Evolutionary conservation across 352 stramenopile species (phyloP).

Genomic region (Phytophthora melonis): DNA sequence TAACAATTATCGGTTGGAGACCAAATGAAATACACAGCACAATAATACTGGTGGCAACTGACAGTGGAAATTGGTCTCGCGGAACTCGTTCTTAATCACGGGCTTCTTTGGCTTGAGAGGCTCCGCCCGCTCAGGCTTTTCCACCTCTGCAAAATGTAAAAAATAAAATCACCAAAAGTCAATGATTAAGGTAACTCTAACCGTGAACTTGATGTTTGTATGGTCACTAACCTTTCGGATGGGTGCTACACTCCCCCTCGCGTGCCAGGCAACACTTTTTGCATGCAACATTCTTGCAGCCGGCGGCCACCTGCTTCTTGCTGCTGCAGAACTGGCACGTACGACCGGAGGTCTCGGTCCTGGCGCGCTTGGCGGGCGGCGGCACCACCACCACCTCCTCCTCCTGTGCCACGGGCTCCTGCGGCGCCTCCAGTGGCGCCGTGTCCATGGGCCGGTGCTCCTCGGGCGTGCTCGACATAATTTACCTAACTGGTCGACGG

Average conservation of each 20-base stretch:
- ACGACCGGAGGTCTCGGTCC: slow-evolving; percentile 23
- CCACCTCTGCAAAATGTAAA: slow-evolving; percentile 25
- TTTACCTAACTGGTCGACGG: slow-evolving; percentile 3
- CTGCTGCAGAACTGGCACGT: slow-evolving; percentile 54
- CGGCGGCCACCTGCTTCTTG: slow-evolving; percentile 53
- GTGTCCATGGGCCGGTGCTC: background rate
- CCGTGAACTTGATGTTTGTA: slow-evolving; percentile 21
- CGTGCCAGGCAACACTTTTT: slow-evolving; percentile 77
- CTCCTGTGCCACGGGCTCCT: background rate
- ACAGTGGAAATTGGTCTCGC: slow-evolving; percentile 80
- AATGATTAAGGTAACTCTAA: slow-evolving; percentile 14
- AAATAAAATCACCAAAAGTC: slow-evolving; percentile 7
- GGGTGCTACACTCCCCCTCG: slow-evolving; percentile 44
- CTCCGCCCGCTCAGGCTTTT: slow-evolving; percentile 30
- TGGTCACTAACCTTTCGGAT: slow-evolving; percentile 42
- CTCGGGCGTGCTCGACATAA: background rate
- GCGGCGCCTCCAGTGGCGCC: background rate
- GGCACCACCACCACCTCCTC: slow-evolving; percentile 1
- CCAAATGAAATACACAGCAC: background rate
- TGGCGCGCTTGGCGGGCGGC: slow-evolving; percentile 28
- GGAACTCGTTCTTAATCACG: slow-evolving; percentile 86
- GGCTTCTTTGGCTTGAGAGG: slow-evolving; percentile 33
- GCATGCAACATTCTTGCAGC: slow-evolving; percentile 62
- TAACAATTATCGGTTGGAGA: background rate
- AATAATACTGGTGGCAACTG: slow-evolving; percentile 20